phyloP scores from a whole-genome alignment of 75 land plant species.

The Chamaecyparis obtusa region DNA sequence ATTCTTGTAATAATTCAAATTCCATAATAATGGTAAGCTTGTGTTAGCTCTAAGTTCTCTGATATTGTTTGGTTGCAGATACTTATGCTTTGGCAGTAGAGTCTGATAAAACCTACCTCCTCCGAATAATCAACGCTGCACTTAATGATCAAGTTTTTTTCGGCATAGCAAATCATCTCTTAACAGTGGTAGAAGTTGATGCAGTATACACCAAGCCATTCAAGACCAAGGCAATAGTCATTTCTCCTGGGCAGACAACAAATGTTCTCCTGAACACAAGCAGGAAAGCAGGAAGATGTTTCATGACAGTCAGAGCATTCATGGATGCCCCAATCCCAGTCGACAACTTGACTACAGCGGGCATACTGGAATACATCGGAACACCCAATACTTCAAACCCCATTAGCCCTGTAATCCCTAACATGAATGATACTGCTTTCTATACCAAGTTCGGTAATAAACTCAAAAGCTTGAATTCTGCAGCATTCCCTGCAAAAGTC shows the following conservation, averaged over 20 bases:
- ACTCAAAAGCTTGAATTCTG: constrained; percentile 43
- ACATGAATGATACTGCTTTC: constrained; percentile 41
- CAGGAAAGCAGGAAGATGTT: constrained; percentile 14
- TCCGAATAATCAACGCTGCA: constrained; percentile 47
- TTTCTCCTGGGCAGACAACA: constrained; percentile 12
- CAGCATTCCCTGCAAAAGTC: constrained; percentile 46
- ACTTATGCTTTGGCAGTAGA: constrained; percentile 37
- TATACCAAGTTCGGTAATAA: constrained; percentile 24
- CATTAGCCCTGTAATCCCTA: constrained; percentile 31
- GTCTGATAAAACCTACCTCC: constrained; percentile 38
- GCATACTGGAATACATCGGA: constrained; percentile 31
- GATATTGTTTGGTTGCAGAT: constrained; percentile 24
- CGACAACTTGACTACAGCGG: constrained; percentile 42
- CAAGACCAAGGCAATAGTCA: background rate
- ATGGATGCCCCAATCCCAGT: constrained; percentile 30
- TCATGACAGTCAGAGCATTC: constrained; percentile 23
- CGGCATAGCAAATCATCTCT: constrained; percentile 16
- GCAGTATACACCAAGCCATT: constrained; percentile 19
- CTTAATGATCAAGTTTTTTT: constrained; percentile 39
- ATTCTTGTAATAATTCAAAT: no score
- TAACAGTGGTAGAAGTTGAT: constrained; percentile 25
- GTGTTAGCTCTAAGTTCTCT: no score
- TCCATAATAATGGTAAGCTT: no score
- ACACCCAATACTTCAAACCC: background rate
- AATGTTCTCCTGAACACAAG: constrained; percentile 11